phyloP scores from a whole-genome alignment of 495 filamentous ascomycete genomes.

The Hypomontagnella submonticulosa region DNA sequence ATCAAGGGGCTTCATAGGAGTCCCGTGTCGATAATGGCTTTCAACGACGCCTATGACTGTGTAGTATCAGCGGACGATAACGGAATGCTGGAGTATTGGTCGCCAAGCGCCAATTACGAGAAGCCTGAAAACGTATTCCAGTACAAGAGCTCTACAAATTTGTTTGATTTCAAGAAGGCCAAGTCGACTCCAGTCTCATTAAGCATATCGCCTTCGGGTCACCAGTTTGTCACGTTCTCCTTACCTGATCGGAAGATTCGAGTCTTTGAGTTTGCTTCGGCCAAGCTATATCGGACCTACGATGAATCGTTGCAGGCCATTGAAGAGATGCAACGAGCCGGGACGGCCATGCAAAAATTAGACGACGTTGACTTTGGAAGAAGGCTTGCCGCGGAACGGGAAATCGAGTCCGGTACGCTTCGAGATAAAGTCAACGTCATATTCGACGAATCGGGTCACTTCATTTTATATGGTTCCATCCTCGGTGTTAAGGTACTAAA shows the following conservation, averaged over 20 bases:
- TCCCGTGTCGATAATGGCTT: slow-evolving; percentile 83
- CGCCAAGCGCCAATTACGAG: slow-evolving; percentile 79
- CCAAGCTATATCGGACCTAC: slow-evolving; percentile 89
- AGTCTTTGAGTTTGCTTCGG: slow-evolving; percentile 90
- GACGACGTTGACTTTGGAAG: slow-evolving; percentile 93
- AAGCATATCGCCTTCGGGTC: slow-evolving; percentile 84
- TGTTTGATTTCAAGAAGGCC: slow-evolving; percentile 97
- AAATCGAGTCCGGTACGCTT: slow-evolving; percentile 74
- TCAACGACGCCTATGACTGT: slow-evolving; percentile 89
- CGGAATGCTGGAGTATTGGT: slow-evolving; percentile 98
- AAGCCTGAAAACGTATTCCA: slow-evolving; percentile 93
- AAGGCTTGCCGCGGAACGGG: slow-evolving; percentile 85
- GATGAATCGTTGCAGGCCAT: slow-evolving; percentile 90
- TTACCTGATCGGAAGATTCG: slow-evolving; percentile 93
- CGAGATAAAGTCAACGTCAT: slow-evolving; percentile 82
- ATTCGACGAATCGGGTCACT: slow-evolving; percentile 96
- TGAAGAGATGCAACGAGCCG: slow-evolving; percentile 93
- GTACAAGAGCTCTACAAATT: slow-evolving; percentile 88
- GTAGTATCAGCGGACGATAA: slow-evolving; percentile 88
- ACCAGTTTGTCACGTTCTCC: slow-evolving; percentile 88
- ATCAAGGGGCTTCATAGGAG: slow-evolving; percentile 79
- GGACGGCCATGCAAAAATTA: slow-evolving; percentile 79
- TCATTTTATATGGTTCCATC: slow-evolving; percentile 93
- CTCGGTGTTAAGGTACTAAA: slow-evolving; percentile 94
- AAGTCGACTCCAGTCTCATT: slow-evolving; percentile 89